These are phyloP conservation scores for Thelephora ganbajun DNA, from an alignment of 768 basidiomycete genomes.

Conservation along the genomic window DNA sequence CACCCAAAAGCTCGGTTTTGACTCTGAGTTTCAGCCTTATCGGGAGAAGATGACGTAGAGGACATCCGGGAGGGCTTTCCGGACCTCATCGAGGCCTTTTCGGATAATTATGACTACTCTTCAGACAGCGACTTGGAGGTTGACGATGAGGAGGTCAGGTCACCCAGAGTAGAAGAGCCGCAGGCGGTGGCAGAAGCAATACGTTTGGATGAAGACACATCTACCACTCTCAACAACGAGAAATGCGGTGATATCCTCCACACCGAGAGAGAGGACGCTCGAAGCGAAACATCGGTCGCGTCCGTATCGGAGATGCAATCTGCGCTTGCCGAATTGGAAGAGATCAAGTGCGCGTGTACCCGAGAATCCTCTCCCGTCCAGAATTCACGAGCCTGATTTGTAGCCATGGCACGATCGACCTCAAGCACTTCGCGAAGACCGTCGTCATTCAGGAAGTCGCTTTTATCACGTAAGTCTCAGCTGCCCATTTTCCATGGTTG, in stretches of 20 bases:
- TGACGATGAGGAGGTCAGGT: neutral
- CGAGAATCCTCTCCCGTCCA: neutral
- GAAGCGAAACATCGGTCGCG: neutral
- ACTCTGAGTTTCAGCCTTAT: neutral
- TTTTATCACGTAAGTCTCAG: neutral
- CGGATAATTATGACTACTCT: slow-evolving; percentile 5
- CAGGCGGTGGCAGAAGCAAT: neutral
- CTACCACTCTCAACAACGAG: neutral
- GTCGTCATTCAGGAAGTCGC: neutral
- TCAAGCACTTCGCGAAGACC: neutral
- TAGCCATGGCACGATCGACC: too few relatives aligned
- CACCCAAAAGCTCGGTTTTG: neutral
- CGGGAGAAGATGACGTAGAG: neutral
- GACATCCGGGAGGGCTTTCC: neutral
- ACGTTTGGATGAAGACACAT: neutral
- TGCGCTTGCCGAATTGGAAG: neutral
- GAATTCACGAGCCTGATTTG: too few relatives aligned
- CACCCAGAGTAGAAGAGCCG: neutral
- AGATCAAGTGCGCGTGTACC: neutral
- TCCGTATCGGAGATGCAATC: neutral
- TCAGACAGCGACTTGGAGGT: slow-evolving; percentile 7
- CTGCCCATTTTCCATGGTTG: slow-evolving; percentile 1
- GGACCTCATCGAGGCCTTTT: neutral
- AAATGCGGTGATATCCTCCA: neutral
- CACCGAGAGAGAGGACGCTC: neutral